Conservation (phyloP, 306 rosid species). For the Astragalus membranaceus region DNA sequence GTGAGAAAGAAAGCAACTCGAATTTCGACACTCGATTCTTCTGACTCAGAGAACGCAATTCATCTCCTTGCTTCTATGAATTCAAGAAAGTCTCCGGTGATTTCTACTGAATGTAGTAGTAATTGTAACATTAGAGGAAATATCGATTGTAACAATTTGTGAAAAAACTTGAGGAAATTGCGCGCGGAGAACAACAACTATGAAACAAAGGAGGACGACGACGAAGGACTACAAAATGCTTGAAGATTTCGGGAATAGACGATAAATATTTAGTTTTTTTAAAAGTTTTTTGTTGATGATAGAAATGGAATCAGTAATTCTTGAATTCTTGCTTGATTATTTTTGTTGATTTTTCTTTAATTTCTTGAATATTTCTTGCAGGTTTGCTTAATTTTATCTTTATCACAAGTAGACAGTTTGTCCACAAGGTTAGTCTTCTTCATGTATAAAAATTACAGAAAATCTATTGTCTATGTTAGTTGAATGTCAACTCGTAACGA, state of each 20-base stretch:
- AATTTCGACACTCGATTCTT: background rate
- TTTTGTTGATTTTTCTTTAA: background rate
- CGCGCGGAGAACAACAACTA: background rate
- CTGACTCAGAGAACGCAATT: background rate
- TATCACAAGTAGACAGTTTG: slow-evolving; percentile 37
- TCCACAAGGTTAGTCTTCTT: slow-evolving; percentile 27
- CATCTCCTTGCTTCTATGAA: background rate
- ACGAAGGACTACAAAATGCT: background rate
- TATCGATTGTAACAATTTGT: no score
- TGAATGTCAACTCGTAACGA: background rate
- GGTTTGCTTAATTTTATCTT: slow-evolving; percentile 38
- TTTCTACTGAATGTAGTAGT: no score
- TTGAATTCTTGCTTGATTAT: background rate
- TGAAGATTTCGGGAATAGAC: background rate
- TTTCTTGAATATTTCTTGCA: slow-evolving; percentile 29
- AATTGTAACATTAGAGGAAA: no score
- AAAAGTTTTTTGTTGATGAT: background rate
- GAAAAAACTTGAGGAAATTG: background rate
- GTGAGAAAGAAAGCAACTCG: background rate
- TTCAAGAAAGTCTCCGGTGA: no score
- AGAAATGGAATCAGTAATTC: background rate
- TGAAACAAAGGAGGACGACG: background rate
- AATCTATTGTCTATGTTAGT: background rate
- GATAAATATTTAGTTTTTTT: background rate
- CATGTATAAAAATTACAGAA: background rate